Conservation (phyloP, 345 rosid genomes). For the Microcos paniculata region DNA sequence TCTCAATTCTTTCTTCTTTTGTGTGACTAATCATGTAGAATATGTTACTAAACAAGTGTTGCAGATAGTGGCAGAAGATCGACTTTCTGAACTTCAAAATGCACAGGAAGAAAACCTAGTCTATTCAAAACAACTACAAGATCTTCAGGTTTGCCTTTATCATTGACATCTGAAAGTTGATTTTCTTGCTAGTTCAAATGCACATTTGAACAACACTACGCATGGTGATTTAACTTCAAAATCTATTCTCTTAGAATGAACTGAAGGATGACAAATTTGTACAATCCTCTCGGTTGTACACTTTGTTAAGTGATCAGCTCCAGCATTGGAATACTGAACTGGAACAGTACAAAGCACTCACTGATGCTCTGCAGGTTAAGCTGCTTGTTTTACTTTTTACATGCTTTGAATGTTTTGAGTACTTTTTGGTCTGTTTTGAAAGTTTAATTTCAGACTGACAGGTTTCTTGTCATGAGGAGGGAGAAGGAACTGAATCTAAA, state of each 20-base stretch:
- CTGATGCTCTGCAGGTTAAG: constrained; percentile 72
- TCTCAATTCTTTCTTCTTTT: constrained; percentile 6
- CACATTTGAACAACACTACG: background rate
- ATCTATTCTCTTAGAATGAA: constrained; percentile 51
- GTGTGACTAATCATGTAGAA: constrained; percentile 18
- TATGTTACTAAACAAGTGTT: constrained; percentile 30
- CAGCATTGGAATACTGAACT: constrained; percentile 76
- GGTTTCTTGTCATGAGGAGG: constrained; percentile 66
- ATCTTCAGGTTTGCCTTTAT: constrained; percentile 59
- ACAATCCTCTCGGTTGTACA: constrained; percentile 61
- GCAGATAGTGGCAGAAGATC: constrained; percentile 77
- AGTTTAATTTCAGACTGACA: constrained; percentile 64
- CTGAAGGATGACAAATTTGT: constrained; percentile 80
- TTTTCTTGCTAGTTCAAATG: constrained; percentile 14
- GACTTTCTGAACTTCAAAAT: constrained; percentile 80
- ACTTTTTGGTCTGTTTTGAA: constrained; percentile 24
- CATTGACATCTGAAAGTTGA: constrained; percentile 14
- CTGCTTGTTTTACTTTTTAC: constrained; percentile 23
- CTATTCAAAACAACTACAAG: constrained; percentile 69
- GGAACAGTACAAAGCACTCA: constrained; percentile 61
- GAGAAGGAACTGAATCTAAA: constrained; percentile 74
- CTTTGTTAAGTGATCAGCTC: constrained; percentile 72
- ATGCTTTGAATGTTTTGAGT: constrained; percentile 19
- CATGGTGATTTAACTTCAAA: constrained; percentile 18
- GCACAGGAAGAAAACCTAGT: constrained; percentile 63